A percentile compares a stretch with the other conserved stretches of the same genome.
These are phyloP conservation scores for Myotisia sp. DNA, from an alignment of 2,329 filamentous ascomycete species.

Conservation along the genomic window DNA sequence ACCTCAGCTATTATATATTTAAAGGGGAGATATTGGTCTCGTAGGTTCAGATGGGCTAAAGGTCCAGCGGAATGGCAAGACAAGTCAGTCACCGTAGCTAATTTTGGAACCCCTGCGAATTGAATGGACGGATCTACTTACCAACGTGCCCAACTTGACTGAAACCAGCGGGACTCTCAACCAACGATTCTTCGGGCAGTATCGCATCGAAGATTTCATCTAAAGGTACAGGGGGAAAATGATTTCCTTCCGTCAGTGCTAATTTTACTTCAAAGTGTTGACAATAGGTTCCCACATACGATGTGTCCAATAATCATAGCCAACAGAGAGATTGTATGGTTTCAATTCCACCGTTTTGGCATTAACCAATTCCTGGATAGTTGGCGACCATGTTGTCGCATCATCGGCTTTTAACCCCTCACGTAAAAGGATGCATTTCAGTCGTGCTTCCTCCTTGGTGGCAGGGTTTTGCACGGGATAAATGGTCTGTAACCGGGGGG, in stretches of 20 bases:
- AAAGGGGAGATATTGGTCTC: conserved; percentile 68
- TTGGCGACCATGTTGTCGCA: conserved; percentile 56
- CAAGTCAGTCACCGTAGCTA: no score
- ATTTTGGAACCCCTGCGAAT: no score
- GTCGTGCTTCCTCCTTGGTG: conserved; percentile 24
- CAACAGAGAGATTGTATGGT: conserved; percentile 60
- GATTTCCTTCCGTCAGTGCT: conserved; percentile 1
- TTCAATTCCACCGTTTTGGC: conserved; percentile 55
- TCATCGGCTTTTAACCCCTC: conserved; percentile 27
- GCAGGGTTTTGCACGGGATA: conserved; percentile 44
- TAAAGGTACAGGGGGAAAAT: conserved; percentile 26
- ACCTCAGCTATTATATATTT: conserved; percentile 75
- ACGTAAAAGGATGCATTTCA: conserved; percentile 28
- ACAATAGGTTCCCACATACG: no score
- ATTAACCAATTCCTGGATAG: conserved; percentile 53
- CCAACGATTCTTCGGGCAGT: conserved; percentile 63
- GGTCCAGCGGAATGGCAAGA: no score
- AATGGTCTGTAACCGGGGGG: conserved; percentile 52
- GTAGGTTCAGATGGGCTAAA: conserved; percentile 75
- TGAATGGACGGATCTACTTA: no score
- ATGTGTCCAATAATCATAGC: conserved; percentile 79
- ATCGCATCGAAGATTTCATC: conserved; percentile 72
- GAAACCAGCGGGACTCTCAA: conserved; percentile 74
- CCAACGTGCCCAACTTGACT: conserved; percentile 77
- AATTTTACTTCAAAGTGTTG: no score